Evolutionary conservation across 2,329 filamentous ascomycete genomes (phyloP), one percentile per base, ranked within the genome.

Genomic region (Phaeosphaeriaceae sp.): DNA sequence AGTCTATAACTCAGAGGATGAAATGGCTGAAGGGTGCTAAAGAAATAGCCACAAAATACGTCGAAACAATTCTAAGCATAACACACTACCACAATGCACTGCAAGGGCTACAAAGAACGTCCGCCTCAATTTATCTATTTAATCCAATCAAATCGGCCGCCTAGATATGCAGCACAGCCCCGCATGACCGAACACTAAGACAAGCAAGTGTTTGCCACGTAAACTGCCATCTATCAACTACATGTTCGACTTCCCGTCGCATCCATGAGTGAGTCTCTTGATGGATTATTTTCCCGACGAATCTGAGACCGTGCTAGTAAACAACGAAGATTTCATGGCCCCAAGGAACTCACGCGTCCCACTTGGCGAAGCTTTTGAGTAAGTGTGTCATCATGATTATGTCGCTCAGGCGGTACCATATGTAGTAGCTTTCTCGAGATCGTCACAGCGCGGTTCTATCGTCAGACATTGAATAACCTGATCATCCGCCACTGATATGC

Each of bases 161-260:
- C 22, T 51, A 22, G 27, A 44, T 21, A 21, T 51, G 48, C 49
- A 31, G 49, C 49, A 51, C 49, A 19, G 49, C 49, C 49, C 45
- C 49, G 45, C 7, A 10, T 22, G 45, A 33, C 20, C 19, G 24
- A 51, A 25, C 49, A 31, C 15, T 9, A 33, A 51, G 13, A 21
- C 22, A 31, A 27, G 45, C 36, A 31, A 27, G 45, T 22, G 22
- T 21, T 45, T 27, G 20, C n/a, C 13, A 47, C 22, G 7, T 10
- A 47, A 24, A 24, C 13, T 25, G 45, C 45, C 49, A 27, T 44
- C 17, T 51, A 20, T 31, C 45, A 25, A 47, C 22, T 47, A n/a
- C 45, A 25, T 22, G 27, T 13, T 19, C 22, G 15, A 24, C 21
- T 25, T 7, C n/a, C 22, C 22, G 10, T 47, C 45, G 13, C 31